These are phyloP conservation scores for Phytophthora aleatoria DNA, from an alignment of 352 stramenopile genomes.

Conservation along the genomic window DNA sequence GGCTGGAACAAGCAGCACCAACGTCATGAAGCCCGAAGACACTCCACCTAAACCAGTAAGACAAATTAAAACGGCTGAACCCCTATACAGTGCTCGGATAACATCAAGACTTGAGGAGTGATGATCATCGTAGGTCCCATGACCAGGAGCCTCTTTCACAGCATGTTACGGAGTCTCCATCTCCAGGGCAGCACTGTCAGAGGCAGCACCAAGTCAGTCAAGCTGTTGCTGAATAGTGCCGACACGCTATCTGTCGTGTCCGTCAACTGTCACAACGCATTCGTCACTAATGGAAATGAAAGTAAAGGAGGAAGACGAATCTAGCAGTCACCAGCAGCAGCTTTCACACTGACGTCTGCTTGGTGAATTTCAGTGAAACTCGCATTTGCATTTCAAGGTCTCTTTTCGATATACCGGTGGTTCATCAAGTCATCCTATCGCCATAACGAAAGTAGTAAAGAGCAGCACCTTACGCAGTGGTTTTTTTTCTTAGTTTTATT, in stretches of 20 bases:
- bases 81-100: constrained; percentile 32
- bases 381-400: constrained; percentile 41
- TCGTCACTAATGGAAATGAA: constrained; percentile 40
- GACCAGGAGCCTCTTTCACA: constrained; percentile 45
- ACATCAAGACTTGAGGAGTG: constrained; percentile 28
- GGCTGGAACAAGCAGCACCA: constrained; percentile 46
- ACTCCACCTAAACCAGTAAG: constrained; percentile 35
- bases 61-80: constrained; percentile 31
- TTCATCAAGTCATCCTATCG: constrained; percentile 27
- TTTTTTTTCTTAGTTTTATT: no score
- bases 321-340: constrained; percentile 47
- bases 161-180: constrained; percentile 37
- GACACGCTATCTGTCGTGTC: constrained; percentile 29
- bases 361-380: constrained; percentile 62
- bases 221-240: constrained; percentile 30
- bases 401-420: constrained; percentile 23
- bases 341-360: constrained; percentile 56
- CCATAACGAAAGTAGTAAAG: constrained; percentile 41
- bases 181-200: constrained; percentile 41
- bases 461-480: no score
- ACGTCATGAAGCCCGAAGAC: constrained; percentile 36
- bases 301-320: constrained; percentile 53
- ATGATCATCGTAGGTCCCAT: constrained; percentile 38
- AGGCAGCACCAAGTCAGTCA: constrained; percentile 44
- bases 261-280: constrained; percentile 41